Evolutionary conservation across 441 rosid species (phyloP).

Genomic region (Pelargonium fulgidum): DNA sequence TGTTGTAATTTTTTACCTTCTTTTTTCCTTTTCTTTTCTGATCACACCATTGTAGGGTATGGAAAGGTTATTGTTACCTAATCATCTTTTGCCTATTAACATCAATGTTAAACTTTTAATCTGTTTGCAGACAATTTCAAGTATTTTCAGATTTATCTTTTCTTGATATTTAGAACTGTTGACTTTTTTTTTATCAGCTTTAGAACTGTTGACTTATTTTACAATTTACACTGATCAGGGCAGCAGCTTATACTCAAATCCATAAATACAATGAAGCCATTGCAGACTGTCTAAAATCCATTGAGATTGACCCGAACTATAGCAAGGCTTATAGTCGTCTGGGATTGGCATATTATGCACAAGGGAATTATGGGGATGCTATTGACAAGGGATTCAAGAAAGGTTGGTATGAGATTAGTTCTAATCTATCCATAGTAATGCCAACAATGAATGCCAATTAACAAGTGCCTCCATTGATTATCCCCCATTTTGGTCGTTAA

Average conservation of each 20-base stretch:
- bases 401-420: conserved; percentile 40
- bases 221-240: conserved; percentile 40
- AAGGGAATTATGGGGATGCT: conserved; percentile 63
- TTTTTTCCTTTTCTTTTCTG: neutral
- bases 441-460: neutral
- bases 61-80: neutral
- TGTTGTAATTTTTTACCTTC: too few relatives aligned
- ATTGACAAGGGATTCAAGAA: conserved; percentile 71
- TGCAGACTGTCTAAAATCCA: conserved; percentile 63
- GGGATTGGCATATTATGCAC: conserved; percentile 73
- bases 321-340: conserved; percentile 89
- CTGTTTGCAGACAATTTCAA: conserved; percentile 9
- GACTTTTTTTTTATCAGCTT: conserved; percentile 1
- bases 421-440: neutral
- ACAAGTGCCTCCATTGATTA: neutral
- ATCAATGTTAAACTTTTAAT: conserved; percentile 4
- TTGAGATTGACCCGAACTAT: conserved; percentile 64
- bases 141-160: conserved; percentile 13
- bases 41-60: neutral
- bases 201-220: conserved; percentile 5
- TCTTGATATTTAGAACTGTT: neutral
- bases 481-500: neutral
- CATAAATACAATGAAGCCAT: conserved; percentile 56
- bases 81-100: neutral
- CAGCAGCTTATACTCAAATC: conserved; percentile 78